A percentile compares a stretch with the other conserved stretches of the same genome.
Conservation (phyloP, 805 yeast genomes). For the Candida odintsovae region DNA sequence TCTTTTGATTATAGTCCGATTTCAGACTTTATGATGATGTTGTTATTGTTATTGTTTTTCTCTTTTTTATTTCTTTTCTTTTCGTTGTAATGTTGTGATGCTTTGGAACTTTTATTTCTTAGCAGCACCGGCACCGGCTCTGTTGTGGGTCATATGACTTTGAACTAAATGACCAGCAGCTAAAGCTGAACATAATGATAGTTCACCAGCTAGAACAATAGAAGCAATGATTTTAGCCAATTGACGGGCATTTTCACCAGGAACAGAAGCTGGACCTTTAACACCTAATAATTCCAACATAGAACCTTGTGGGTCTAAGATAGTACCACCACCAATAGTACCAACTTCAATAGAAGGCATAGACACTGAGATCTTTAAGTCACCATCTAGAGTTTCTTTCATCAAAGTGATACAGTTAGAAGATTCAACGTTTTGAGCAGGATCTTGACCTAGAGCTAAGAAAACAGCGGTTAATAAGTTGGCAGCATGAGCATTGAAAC, state of each 20-base stretch:
- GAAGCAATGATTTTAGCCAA: conserved; percentile 90
- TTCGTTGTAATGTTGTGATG: not conserved
- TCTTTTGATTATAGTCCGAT: not conserved
- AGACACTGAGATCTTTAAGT: conserved; percentile 87
- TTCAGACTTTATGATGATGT: not conserved
- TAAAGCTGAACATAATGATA: conserved; percentile 89
- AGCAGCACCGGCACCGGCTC: conserved; percentile 32
- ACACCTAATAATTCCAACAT: conserved; percentile 94
- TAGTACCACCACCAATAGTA: conserved; percentile 98
- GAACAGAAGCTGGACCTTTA: conserved; percentile 87
- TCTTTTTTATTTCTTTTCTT: not conserved
- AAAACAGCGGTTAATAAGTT: conserved; percentile 91
- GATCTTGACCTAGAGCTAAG: conserved; percentile 97
- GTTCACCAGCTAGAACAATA: conserved; percentile 93
- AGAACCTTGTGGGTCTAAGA: conserved; percentile 93
- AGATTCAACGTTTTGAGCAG: conserved; percentile 98
- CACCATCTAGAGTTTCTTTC: conserved; percentile 72
- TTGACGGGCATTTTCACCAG: conserved; percentile 93
- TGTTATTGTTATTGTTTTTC: no score
- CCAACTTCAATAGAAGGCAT: conserved; percentile 99
- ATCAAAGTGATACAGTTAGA: conserved; percentile 96
- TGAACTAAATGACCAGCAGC: conserved; percentile 99
- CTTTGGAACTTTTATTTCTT: conserved; percentile 11
- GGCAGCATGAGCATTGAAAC: conserved; percentile 98
- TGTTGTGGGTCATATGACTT: conserved; percentile 94